Conservation (phyloP, 352 stramenopile genomes). For the Phytophthora kernoviae region DNA sequence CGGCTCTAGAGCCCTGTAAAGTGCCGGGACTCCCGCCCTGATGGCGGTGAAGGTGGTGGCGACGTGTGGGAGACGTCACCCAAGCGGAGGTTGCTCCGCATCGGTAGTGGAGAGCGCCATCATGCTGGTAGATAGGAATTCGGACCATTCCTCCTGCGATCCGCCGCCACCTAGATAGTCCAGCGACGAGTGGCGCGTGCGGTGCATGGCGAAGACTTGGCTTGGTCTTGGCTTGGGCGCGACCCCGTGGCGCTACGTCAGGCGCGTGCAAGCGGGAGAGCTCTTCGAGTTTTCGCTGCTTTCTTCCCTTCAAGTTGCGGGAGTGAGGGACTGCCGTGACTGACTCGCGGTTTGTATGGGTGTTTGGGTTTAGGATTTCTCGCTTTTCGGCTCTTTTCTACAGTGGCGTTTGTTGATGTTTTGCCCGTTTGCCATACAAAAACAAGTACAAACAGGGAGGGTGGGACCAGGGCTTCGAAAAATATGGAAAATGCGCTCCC, state of each 20-base stretch:
- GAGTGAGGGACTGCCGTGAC: slow-evolving; percentile 25
- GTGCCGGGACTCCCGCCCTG: slow-evolving; percentile 12
- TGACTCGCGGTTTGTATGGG: slow-evolving; percentile 39
- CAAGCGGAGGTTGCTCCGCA: slow-evolving; percentile 14
- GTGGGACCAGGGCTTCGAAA: slow-evolving; percentile 8
- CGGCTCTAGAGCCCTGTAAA: not conserved
- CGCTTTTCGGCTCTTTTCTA: slow-evolving; percentile 12
- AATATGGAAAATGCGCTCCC: slow-evolving; percentile 15
- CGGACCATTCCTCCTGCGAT: slow-evolving; percentile 59
- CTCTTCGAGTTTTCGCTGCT: slow-evolving; percentile 13
- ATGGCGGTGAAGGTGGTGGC: not conserved
- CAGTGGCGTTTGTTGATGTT: not conserved
- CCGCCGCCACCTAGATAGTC: slow-evolving; percentile 44
- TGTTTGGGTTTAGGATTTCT: slow-evolving; percentile 22
- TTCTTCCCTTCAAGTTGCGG: slow-evolving; percentile 43
- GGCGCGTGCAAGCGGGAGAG: slow-evolving; percentile 8
- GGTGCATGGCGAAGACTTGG: slow-evolving; percentile 39
- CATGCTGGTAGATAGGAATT: slow-evolving; percentile 73
- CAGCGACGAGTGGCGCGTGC: slow-evolving; percentile 65
- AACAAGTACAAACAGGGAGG: slow-evolving; percentile 9
- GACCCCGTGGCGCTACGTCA: slow-evolving; percentile 4
- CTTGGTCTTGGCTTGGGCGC: not conserved
- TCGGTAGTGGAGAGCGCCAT: slow-evolving; percentile 52
- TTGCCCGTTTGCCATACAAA: slow-evolving; percentile 21
- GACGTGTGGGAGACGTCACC: slow-evolving; percentile 16